These are phyloP conservation scores for Leishmania aethiopica DNA, from an alignment of 208 protist species.

Conservation along the genomic window DNA sequence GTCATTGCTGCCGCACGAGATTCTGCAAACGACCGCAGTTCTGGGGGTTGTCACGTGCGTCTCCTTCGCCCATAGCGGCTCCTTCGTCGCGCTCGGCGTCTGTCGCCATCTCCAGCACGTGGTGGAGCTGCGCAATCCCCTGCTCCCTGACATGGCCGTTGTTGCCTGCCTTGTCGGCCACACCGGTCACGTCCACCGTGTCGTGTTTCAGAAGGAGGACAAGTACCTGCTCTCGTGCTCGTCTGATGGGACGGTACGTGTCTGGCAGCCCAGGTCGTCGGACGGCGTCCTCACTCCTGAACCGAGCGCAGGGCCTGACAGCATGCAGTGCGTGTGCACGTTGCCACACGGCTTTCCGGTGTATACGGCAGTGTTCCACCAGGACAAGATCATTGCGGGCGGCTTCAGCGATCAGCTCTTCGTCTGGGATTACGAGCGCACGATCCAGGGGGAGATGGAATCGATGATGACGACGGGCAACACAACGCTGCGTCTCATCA, in stretches of 20 bases:
- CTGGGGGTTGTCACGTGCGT: constrained; percentile 66
- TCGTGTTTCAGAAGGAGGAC: constrained; percentile 58
- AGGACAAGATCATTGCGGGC: constrained; percentile 71
- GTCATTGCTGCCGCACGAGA: constrained; percentile 49
- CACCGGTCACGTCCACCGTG: constrained; percentile 66
- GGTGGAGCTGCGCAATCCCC: constrained; percentile 57
- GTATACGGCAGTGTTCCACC: constrained; percentile 74
- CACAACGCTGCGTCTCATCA: constrained; percentile 27
- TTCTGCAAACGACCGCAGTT: constrained; percentile 55
- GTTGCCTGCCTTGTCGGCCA: constrained; percentile 49
- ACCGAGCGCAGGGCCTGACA: background rate
- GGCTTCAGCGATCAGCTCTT: constrained; percentile 68
- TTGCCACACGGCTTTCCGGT: constrained; percentile 73
- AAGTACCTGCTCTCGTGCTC: constrained; percentile 66
- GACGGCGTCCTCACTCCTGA: constrained; percentile 8
- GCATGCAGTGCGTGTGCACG: constrained; percentile 42
- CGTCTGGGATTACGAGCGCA: constrained; percentile 57
- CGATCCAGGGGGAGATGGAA: constrained; percentile 8
- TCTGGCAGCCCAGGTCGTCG: constrained; percentile 45
- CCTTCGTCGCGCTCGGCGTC: constrained; percentile 63
- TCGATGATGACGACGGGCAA: constrained; percentile 8
- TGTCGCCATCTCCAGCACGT: constrained; percentile 60
- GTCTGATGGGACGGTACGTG: constrained; percentile 71
- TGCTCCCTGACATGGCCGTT: constrained; percentile 42
- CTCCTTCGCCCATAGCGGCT: constrained; percentile 44